These are phyloP conservation scores for Paramyrothecium roridum DNA, from an alignment of 2,329 filamentous ascomycete genomes.

Conservation along the genomic window DNA sequence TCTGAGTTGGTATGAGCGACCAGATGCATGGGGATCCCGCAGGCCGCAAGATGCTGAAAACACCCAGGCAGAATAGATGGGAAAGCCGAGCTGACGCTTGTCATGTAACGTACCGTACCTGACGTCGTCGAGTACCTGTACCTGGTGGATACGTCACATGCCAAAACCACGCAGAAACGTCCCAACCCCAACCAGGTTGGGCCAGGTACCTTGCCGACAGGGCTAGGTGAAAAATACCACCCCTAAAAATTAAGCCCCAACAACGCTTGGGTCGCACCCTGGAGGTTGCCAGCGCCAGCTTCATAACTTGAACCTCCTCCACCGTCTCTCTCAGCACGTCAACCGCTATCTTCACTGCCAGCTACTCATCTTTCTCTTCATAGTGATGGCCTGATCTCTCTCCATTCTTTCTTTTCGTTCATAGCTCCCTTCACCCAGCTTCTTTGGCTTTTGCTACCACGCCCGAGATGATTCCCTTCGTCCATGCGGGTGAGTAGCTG, in stretches of 20 bases:
- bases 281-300: background rate
- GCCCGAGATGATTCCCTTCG: slow-evolving; percentile 12
- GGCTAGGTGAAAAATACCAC: background rate
- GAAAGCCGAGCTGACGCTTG: too few relatives aligned
- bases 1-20: too few relatives aligned
- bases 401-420: background rate
- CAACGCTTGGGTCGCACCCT: background rate
- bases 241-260: background rate
- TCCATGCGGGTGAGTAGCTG: slow-evolving; percentile 14
- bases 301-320: background rate
- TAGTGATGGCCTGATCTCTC: background rate
- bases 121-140: background rate
- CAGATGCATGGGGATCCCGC: too few relatives aligned
- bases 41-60: too few relatives aligned
- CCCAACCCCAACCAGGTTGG: background rate
- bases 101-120: background rate
- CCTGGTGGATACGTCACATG: background rate
- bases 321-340: background rate
- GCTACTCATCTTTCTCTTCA: background rate
- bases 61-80: too few relatives aligned
- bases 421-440: background rate
- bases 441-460: background rate
- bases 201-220: background rate
- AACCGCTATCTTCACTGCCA: background rate
- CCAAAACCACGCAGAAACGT: background rate